Evolutionary conservation across 2,329 filamentous ascomycete species (phyloP).

Genomic region (Arachnomyces sp.): DNA sequence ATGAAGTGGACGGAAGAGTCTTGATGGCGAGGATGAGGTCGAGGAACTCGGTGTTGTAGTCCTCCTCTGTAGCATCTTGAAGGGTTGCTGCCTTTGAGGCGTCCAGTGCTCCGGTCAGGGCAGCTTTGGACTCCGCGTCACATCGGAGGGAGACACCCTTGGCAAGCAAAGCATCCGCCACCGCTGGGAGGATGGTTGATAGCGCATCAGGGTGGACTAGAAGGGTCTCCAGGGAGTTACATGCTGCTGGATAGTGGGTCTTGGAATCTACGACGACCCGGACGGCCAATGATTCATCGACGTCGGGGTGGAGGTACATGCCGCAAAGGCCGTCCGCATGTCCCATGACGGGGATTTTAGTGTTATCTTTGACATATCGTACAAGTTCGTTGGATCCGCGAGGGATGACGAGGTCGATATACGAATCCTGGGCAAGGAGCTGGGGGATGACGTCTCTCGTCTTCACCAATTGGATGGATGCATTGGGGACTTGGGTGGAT

Average conservation of each 20-base stretch:
- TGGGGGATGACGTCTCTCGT: conserved; percentile 84
- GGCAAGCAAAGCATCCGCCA: conserved; percentile 64
- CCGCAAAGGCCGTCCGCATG: conserved; percentile 91
- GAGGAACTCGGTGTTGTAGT: conserved; percentile 86
- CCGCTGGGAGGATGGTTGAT: conserved; percentile 55
- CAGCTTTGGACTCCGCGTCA: conserved; percentile 59
- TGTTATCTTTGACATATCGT: conserved; percentile 78
- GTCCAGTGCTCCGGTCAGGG: conserved; percentile 45
- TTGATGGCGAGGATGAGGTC: conserved; percentile 77
- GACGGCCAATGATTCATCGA: conserved; percentile 61
- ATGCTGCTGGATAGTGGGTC: conserved; percentile 87
- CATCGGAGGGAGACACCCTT: conserved; percentile 79
- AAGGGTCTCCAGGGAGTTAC: conserved; percentile 88
- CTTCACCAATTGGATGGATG: conserved; percentile 85
- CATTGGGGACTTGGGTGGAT: conserved; percentile 67
- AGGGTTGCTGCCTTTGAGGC: conserved; percentile 42
- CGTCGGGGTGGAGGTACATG: conserved; percentile 73
- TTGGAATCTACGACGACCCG: conserved; percentile 84
- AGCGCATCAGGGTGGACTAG: conserved; percentile 70
- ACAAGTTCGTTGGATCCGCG: conserved; percentile 86
- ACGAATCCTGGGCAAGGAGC: conserved; percentile 73
- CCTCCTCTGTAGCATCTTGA: conserved; percentile 56
- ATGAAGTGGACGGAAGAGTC: conserved; percentile 47
- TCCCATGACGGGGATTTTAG: conserved; percentile 89
- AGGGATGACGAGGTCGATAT: conserved; percentile 93